phyloP scores from a whole-genome alignment of 2,329 filamentous ascomycete species.

The Colletotrichum sp. region DNA sequence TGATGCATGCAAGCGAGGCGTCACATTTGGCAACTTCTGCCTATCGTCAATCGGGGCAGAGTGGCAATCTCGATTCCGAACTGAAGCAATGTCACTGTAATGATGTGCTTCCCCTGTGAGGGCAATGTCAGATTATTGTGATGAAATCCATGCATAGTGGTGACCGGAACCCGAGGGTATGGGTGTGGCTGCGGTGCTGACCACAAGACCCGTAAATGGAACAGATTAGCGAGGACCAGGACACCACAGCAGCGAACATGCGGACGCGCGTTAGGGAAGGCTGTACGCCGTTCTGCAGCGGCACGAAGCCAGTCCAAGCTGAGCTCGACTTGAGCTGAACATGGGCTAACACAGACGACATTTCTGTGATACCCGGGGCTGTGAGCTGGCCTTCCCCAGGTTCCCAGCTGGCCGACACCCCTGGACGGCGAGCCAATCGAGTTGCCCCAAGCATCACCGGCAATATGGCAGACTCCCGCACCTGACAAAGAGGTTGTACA shows the following conservation, averaged over 20 bases:
- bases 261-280: not conserved
- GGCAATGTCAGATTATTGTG: not conserved
- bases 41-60: not conserved
- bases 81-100: not conserved
- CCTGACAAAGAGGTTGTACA: not conserved
- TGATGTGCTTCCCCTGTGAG: not conserved
- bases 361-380: not conserved
- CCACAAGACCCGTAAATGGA: constrained; percentile 14
- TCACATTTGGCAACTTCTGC: not conserved
- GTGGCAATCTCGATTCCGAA: not conserved
- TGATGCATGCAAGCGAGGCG: not conserved
- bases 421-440: not conserved
- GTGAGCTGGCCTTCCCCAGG: not conserved
- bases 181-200: constrained; percentile 11
- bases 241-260: not conserved
- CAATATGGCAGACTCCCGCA: not conserved
- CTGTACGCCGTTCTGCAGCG: not conserved
- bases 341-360: not conserved
- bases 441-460: not conserved
- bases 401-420: not conserved
- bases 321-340: not conserved
- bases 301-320: not conserved
- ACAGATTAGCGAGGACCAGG: constrained; percentile 21
- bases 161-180: not conserved
- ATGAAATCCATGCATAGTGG: not conserved